Conservation (phyloP, 345 rosid species). For the Carallia pectinifolia region DNA sequence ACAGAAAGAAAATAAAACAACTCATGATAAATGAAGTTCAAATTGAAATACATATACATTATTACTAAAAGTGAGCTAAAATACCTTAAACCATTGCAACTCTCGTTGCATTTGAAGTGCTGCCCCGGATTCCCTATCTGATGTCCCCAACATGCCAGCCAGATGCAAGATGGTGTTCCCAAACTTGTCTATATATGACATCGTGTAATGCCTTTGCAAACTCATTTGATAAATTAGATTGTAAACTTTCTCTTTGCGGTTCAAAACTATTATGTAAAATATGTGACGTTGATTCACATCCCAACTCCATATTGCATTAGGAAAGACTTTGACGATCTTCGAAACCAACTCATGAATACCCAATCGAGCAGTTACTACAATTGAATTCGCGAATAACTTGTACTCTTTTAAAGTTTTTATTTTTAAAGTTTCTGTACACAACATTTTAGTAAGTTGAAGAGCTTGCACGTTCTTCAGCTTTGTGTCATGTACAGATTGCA, state of each 20-base stretch:
- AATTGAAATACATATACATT: neutral
- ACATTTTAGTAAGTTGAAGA: neutral
- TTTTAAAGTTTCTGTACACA: neutral
- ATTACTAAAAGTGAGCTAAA: neutral
- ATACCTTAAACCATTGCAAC: neutral
- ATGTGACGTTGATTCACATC: neutral
- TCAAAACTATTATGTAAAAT: too few relatives aligned
- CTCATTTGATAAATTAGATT: too few relatives aligned
- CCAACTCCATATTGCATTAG: neutral
- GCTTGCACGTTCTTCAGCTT: neutral
- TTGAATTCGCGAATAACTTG: too few relatives aligned
- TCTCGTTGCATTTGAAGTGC: conserved; percentile 5
- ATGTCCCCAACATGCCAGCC: neutral
- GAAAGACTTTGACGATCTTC: neutral
- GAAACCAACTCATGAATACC: neutral
- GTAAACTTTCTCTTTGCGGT: too few relatives aligned
- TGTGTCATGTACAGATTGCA: neutral
- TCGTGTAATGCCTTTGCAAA: too few relatives aligned
- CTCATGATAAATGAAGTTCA: neutral
- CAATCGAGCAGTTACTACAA: neutral
- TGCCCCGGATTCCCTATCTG: neutral
- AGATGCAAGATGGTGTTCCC: conserved; percentile 7
- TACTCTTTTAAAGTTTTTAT: neutral
- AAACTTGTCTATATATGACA: too few relatives aligned
- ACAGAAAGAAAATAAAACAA: neutral